These are phyloP conservation scores for Kodamaea suecica DNA, from an alignment of 1,139 yeast species.

Conservation along the genomic window DNA sequence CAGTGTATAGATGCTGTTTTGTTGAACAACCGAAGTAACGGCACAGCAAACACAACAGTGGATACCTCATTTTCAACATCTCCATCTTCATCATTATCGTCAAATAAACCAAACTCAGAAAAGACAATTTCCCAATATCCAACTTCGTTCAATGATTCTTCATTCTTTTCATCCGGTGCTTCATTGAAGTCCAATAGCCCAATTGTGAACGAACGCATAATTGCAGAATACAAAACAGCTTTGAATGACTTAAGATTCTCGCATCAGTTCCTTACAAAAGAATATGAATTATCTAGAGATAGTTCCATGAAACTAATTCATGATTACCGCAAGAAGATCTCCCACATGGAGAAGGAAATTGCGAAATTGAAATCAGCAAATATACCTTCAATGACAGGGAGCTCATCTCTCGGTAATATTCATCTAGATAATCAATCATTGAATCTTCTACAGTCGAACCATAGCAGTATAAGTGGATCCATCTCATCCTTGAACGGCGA, in stretches of 20 bases:
- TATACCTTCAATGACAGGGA: too few relatives aligned
- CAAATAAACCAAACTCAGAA: background rate
- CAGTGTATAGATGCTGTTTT: conserved; percentile 46
- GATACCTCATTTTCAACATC: background rate
- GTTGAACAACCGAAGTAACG: background rate
- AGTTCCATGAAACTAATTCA: conserved; percentile 47
- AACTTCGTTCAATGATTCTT: conserved; percentile 19
- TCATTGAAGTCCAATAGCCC: conserved; percentile 17
- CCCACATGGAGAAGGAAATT: conserved; percentile 45
- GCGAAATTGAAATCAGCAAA: conserved; percentile 20
- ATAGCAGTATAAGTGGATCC: conserved; percentile 18
- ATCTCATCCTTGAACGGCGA: conserved; percentile 23
- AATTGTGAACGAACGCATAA: conserved; percentile 23
- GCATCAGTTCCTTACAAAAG: conserved; percentile 58
- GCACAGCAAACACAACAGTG: background rate
- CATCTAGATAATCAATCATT: conserved; percentile 1
- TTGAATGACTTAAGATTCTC: conserved; percentile 60
- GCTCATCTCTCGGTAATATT: background rate
- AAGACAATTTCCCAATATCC: background rate
- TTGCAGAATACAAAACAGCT: conserved; percentile 52
- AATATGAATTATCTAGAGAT: conserved; percentile 55
- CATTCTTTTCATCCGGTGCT: conserved; percentile 20
- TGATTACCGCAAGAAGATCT: conserved; percentile 46
- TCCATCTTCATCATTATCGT: background rate
- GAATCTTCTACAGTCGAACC: conserved; percentile 15